Percentiles rank a stretch among this genome's conserved stretches.
These are phyloP conservation scores for Elaeis oleifera DNA, from an alignment of 202 grass and related monocot genomes.

Conservation along the genomic window DNA sequence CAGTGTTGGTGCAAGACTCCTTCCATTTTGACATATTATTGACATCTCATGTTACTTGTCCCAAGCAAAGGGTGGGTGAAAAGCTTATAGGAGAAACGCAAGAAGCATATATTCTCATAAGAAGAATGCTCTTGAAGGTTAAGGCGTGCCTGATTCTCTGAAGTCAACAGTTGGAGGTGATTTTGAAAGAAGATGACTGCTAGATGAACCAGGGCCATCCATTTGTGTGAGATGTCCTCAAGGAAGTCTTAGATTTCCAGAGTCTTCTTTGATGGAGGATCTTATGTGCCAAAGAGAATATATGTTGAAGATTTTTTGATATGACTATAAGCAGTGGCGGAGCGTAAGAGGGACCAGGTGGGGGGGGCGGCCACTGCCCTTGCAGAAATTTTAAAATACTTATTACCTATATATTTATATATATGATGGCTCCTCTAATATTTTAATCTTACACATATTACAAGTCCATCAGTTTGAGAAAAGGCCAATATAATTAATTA, in stretches of 20 bases:
- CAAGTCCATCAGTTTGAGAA: no score
- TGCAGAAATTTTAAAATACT: no score
- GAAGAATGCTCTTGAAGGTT: conserved; percentile 13
- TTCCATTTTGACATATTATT: neutral
- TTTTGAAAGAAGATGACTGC: conserved; percentile 21
- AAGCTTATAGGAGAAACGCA: conserved; percentile 9
- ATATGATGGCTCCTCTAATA: no score
- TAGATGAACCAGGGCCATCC: conserved; percentile 23
- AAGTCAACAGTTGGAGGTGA: conserved; percentile 25
- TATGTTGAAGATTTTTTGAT: conserved; percentile 6
- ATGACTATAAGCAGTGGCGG: neutral
- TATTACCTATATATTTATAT: no score
- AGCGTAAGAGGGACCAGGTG: no score
- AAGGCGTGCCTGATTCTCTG: conserved; percentile 11
- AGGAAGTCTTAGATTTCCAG: conserved; percentile 23
- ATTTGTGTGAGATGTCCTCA: conserved; percentile 29
- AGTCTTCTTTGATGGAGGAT: conserved; percentile 19
- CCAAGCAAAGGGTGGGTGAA: conserved; percentile 10
- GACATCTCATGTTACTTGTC: neutral
- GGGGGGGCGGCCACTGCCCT: no score
- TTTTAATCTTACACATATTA: no score
- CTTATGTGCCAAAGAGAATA: conserved; percentile 7
- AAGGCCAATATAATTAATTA: no score
- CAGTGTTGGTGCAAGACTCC: neutral
- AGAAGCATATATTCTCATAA: conserved; percentile 19